A percentile compares a stretch with the other conserved stretches of the same genome.
phyloP scores from a whole-genome alignment of 495 filamentous ascomycete species.

The Staphylotrichum tortipilum region DNA sequence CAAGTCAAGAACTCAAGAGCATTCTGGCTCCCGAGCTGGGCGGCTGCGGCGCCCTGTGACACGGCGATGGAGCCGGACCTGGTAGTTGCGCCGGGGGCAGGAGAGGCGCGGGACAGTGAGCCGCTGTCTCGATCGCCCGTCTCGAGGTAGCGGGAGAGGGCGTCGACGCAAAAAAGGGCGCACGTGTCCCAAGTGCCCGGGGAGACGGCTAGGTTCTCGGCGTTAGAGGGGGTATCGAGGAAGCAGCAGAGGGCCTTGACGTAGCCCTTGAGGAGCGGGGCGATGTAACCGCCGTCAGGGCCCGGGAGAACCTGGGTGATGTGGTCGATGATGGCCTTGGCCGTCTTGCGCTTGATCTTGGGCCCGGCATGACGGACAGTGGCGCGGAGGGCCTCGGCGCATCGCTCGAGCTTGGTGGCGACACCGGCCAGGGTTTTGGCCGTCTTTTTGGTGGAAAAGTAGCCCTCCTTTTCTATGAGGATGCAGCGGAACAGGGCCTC shows the following conservation, averaged over 20 bases:
- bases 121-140: conserved; percentile 27
- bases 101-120: conserved; percentile 28
- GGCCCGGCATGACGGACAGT: conserved; percentile 58
- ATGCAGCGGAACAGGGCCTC: conserved; percentile 69
- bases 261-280: conserved; percentile 70
- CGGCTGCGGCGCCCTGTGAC: conserved; percentile 7
- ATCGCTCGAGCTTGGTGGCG: conserved; percentile 53
- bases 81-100: conserved; percentile 30
- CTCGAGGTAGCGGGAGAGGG: conserved; percentile 37
- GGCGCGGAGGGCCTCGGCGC: conserved; percentile 62
- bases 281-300: conserved; percentile 53
- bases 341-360: conserved; percentile 64
- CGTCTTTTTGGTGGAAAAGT: conserved; percentile 46
- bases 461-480: conserved; percentile 56
- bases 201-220: conserved; percentile 57
- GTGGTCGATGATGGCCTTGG: conserved; percentile 69
- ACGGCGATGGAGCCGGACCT: conserved; percentile 22
- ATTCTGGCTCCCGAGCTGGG: conserved; percentile 25
- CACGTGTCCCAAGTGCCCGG: conserved; percentile 58
- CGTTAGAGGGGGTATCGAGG: conserved; percentile 63
- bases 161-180: conserved; percentile 58
- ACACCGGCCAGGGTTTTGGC: conserved; percentile 38
- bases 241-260: conserved; percentile 62
- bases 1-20: conserved; percentile 55
- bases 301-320: conserved; percentile 65